These are phyloP conservation scores for Byssochlamys sp. DNA, from an alignment of 2,329 filamentous ascomycete species.

Conservation along the genomic window DNA sequence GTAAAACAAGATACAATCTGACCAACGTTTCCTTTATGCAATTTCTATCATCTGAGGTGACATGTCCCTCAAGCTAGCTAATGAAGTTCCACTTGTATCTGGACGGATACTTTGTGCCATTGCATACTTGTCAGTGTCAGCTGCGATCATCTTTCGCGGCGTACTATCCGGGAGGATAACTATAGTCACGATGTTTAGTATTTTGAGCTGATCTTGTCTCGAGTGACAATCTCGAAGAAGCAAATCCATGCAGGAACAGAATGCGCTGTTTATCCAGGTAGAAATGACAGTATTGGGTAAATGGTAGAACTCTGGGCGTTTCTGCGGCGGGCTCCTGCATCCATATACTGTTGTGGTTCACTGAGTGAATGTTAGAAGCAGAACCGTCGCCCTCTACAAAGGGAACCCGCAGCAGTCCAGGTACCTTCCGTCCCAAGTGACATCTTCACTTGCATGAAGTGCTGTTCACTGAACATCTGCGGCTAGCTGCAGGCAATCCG, in stretches of 20 bases:
- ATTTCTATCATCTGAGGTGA: conserved; percentile 1
- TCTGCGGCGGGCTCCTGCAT: not conserved
- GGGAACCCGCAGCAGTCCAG: not conserved
- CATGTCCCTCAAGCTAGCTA: conserved; percentile 5
- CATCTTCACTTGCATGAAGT: not conserved
- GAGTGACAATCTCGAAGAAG: not conserved
- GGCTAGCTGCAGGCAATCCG: not conserved
- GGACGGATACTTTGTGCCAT: not conserved
- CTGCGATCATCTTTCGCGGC: not conserved
- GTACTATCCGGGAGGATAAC: not conserved
- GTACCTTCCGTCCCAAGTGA: not conserved
- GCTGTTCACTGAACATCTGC: not conserved
- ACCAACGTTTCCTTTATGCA: conserved; percentile 3
- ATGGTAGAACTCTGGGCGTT: not conserved
- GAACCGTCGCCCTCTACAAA: not conserved
- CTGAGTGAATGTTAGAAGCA: not conserved
- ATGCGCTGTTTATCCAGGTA: not conserved
- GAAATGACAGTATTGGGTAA: not conserved
- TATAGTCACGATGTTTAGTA: not conserved
- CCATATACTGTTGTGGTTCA: not conserved
- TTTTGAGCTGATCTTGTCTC: not conserved
- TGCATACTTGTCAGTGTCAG: not conserved
- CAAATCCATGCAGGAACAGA: not conserved
- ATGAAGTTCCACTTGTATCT: not conserved
- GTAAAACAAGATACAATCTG: conserved; percentile 36